Conservation (phyloP, 176 grass and related monocot species). For the Pharus latifolius region DNA sequence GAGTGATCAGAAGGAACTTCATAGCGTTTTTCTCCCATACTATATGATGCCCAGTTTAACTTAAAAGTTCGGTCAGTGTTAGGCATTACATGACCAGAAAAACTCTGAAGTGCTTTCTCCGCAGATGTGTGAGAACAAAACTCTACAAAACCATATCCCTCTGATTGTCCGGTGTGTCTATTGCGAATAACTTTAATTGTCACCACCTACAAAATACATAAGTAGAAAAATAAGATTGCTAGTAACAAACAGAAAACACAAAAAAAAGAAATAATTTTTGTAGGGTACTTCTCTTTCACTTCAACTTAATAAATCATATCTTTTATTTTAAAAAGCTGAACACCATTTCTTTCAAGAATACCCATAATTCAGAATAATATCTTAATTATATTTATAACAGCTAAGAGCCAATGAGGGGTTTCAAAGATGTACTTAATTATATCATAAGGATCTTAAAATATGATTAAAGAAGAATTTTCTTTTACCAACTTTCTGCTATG, state of each 20-base stretch:
- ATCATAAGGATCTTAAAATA: no score
- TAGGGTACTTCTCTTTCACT: background rate
- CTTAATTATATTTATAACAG: background rate
- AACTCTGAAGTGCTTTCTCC: constrained; percentile 51
- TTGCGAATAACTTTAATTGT: constrained; percentile 64
- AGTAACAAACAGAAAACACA: background rate
- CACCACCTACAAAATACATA: constrained; percentile 47
- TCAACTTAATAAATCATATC: background rate
- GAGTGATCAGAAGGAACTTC: constrained; percentile 59
- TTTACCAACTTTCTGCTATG: no score
- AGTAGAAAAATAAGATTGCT: background rate
- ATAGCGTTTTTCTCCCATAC: constrained; percentile 48
- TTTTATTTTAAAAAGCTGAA: background rate
- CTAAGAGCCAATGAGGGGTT: background rate
- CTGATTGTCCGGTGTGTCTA: constrained; percentile 45
- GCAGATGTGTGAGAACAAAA: constrained; percentile 45
- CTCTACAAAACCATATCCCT: constrained; percentile 68
- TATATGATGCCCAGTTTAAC: constrained; percentile 69
- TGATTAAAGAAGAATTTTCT: no score
- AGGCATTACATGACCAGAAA: constrained; percentile 66
- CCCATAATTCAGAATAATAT: background rate
- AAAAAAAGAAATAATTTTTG: background rate
- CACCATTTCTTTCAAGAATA: background rate
- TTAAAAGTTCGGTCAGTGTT: constrained; percentile 56
- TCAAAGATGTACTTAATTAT: no score